phyloP scores from a whole-genome alignment of 306 rosid genomes.

The Trifolium dubium region DNA sequence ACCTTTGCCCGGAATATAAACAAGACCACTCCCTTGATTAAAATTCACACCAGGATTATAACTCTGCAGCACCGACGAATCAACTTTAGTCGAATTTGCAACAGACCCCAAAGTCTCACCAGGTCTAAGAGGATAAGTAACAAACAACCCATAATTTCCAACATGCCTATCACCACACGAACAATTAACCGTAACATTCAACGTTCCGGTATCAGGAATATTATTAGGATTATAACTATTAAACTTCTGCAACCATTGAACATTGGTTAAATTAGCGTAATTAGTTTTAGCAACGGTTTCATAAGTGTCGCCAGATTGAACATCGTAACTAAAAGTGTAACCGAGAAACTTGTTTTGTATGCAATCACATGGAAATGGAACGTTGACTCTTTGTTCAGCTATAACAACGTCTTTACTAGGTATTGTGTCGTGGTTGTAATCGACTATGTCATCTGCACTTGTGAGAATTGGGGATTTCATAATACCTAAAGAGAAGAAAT shows the following conservation, averaged over 20 bases:
- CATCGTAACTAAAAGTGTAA: slow-evolving; percentile 54
- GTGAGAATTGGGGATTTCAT: slow-evolving; percentile 38
- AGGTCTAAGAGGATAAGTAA: slow-evolving; percentile 68
- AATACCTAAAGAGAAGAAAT: neutral
- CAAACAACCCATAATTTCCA: slow-evolving; percentile 65
- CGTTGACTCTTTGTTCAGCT: slow-evolving; percentile 43
- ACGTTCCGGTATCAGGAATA: slow-evolving; percentile 48
- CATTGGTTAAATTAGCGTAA: slow-evolving; percentile 66
- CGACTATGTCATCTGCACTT: slow-evolving; percentile 40
- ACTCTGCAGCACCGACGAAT: slow-evolving; percentile 47
- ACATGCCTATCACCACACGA: slow-evolving; percentile 68
- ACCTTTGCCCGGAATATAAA: slow-evolving; percentile 79
- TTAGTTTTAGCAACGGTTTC: neutral
- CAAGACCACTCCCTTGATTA: slow-evolving; percentile 61
- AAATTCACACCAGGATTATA: slow-evolving; percentile 74
- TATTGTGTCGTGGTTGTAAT: slow-evolving; percentile 52
- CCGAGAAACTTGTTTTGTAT: slow-evolving; percentile 55
- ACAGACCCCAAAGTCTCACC: slow-evolving; percentile 53
- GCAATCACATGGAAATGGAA: slow-evolving; percentile 72
- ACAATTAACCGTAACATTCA: slow-evolving; percentile 73
- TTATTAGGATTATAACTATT: slow-evolving; percentile 43
- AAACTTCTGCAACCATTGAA: slow-evolving; percentile 49
- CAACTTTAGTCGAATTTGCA: slow-evolving; percentile 12
- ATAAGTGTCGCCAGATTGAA: slow-evolving; percentile 50
- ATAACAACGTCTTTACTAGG: slow-evolving; percentile 47